phyloP scores from a whole-genome alignment of 768 basidiomycete species.

The Mycena rebaudengoi region DNA sequence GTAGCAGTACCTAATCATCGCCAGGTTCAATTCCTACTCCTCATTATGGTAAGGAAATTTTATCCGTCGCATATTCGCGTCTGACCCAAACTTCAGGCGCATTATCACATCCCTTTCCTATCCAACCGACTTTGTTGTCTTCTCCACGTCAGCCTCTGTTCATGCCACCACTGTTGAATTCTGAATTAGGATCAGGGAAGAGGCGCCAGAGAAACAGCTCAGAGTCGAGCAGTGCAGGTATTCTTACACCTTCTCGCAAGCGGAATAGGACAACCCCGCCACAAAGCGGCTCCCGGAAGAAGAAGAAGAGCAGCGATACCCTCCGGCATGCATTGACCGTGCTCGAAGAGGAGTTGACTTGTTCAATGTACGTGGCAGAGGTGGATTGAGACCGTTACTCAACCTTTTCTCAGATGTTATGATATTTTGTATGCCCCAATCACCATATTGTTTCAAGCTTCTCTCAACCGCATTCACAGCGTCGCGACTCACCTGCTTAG shows the following conservation, averaged over 20 bases:
- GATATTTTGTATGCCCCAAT: constrained; percentile 81
- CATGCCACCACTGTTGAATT: background rate
- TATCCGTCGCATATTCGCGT: too few species aligned
- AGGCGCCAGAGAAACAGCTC: background rate
- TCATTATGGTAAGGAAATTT: too few species aligned
- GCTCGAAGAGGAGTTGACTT: constrained; percentile 73
- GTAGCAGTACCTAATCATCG: too few species aligned
- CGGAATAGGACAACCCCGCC: background rate
- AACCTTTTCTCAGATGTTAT: constrained; percentile 61
- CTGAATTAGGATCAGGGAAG: background rate
- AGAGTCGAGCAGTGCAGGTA: background rate
- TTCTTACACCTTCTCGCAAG: constrained; percentile 4
- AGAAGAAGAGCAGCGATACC: background rate
- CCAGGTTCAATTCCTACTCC: too few species aligned
- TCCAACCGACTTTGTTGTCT: background rate
- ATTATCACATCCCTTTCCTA: background rate
- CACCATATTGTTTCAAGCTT: too few species aligned
- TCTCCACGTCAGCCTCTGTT: too few species aligned
- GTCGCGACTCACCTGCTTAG: constrained; percentile 69
- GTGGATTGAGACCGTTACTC: constrained; percentile 6
- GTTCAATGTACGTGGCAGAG: constrained; percentile 69
- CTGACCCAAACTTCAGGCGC: background rate
- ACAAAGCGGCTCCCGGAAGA: background rate
- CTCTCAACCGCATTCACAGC: too few species aligned
- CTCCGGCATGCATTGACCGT: constrained; percentile 39